phyloP scores from a whole-genome alignment of 805 yeast species.

The Pichia nanzhaoensis region DNA sequence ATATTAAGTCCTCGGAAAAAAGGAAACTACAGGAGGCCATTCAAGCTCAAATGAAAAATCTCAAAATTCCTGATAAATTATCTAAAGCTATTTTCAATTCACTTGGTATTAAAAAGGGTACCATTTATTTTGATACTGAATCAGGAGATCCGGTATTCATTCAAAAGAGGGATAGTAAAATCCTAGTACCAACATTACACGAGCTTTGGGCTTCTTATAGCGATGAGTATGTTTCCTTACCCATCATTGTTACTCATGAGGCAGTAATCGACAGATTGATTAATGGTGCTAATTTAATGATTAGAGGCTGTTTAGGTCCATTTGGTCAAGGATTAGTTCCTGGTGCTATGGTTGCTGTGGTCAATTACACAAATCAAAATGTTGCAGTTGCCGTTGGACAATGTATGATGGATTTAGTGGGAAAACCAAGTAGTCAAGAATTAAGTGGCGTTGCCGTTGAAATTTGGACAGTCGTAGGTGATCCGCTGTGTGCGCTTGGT shows the following conservation, averaged over 20 bases:
- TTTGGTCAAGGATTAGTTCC: slow-evolving; percentile 42
- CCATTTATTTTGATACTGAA: slow-evolving; percentile 52
- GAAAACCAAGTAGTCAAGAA: slow-evolving; percentile 45
- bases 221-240: slow-evolving; percentile 32
- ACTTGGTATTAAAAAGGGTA: slow-evolving; percentile 44
- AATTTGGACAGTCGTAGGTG: slow-evolving; percentile 61
- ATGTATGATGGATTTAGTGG: slow-evolving; percentile 42
- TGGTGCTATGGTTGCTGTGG: slow-evolving; percentile 69
- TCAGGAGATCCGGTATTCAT: slow-evolving; percentile 70
- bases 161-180: slow-evolving; percentile 40
- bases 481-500: slow-evolving; percentile 49
- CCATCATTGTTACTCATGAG: slow-evolving; percentile 63
- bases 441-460: slow-evolving; percentile 71
- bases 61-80: slow-evolving; percentile 44
- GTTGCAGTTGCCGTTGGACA: slow-evolving; percentile 70
- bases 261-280: slow-evolving; percentile 63
- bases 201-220: slow-evolving; percentile 53
- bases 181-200: slow-evolving; percentile 60
- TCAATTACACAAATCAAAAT: slow-evolving; percentile 49
- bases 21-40: slow-evolving; percentile 40
- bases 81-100: slow-evolving; percentile 62
- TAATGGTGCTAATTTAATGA: slow-evolving; percentile 78
- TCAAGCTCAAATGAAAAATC: slow-evolving; percentile 13
- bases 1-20: slow-evolving; percentile 77
- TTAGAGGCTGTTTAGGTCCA: slow-evolving; percentile 61